Conservation (phyloP, 129 eudicot genomes). For the Lactuca saligna region DNA sequence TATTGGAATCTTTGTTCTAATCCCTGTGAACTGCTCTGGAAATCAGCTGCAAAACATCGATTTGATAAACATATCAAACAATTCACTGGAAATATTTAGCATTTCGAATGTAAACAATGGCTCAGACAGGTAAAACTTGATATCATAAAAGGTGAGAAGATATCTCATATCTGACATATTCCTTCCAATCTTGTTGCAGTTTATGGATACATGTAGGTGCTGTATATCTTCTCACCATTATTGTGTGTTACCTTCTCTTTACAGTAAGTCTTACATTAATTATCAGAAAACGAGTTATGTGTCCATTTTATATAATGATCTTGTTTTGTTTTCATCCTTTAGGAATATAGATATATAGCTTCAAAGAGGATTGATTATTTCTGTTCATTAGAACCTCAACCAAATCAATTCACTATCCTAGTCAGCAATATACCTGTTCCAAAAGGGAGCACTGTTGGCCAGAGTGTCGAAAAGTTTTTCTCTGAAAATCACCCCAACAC, state of each 20-base stretch:
- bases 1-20: constrained; percentile 60
- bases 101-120: constrained; percentile 68
- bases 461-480: constrained; percentile 54
- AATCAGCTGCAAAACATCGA: constrained; percentile 50
- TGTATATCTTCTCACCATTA: constrained; percentile 46
- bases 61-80: constrained; percentile 38
- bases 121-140: constrained; percentile 48
- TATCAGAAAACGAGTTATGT: too few species aligned
- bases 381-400: constrained; percentile 49
- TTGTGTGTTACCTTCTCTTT: constrained; percentile 59
- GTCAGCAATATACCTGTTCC: constrained; percentile 61
- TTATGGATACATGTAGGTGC: constrained; percentile 68
- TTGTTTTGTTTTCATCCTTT: constrained; percentile 15
- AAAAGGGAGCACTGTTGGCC: constrained; percentile 39
- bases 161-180: constrained; percentile 16
- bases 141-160: constrained; percentile 15
- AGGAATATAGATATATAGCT: constrained; percentile 60
- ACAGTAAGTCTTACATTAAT: constrained; percentile 36
- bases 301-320: not conserved
- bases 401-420: constrained; percentile 55
- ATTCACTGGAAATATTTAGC: constrained; percentile 62
- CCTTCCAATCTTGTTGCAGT: constrained; percentile 43
- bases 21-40: constrained; percentile 68
- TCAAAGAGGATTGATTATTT: constrained; percentile 57
- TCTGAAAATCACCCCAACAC: constrained; percentile 52